Base-by-base conservation (phyloP, 495 filamentous ascomycete genomes). In the Wilcoxina mikolae region DNA sequence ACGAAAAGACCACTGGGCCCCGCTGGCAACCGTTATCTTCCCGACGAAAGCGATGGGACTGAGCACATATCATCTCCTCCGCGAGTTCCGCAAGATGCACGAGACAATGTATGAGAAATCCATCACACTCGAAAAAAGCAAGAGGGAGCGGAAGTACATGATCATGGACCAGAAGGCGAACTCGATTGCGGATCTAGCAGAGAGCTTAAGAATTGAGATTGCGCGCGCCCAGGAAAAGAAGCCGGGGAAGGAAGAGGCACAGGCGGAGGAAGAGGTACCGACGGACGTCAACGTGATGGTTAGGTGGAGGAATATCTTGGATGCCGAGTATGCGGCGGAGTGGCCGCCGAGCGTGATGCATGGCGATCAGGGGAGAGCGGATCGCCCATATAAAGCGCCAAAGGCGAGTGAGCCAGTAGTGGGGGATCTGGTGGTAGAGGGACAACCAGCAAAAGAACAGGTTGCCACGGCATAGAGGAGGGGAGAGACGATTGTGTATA, bases 121-220 rank as follows among this genome's bases (percentile, higher is more conserved):
- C 20, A 5, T 38, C 25, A 23, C 26, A 11, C 49, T 31, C 56
- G 71, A 75, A 58, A 65, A 54, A 28, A 60, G 60, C 5, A 68
- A 69, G 58, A 78, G 75, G 60, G 70, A 79, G 59, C 73, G 84
- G 28, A 83, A 78, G 10, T 66, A 71, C 23, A 73, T 68, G 45
- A 67, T 95, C 26, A 87, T 86, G 81, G 73, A 95, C 72, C 86
- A 94, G 73, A 87, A 82, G 68, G 84, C 84, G n/a, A 94, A 89
- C 65, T 75, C 73, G 10, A 73, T 94, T 18, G 91, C 91, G 25
- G 91, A 98, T 68, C 69, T 96, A 23, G 85, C 91, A 0, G 80
- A 79, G 23, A 83, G 93, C 9, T 70, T 96, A 45, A 66, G 60
- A 3, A 79, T 78, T 56, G 69, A 72, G 31, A 64, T 68, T 24